Base-by-base conservation (phyloP, 306 rosid genomes). In the Dicorynia guianensis region DNA sequence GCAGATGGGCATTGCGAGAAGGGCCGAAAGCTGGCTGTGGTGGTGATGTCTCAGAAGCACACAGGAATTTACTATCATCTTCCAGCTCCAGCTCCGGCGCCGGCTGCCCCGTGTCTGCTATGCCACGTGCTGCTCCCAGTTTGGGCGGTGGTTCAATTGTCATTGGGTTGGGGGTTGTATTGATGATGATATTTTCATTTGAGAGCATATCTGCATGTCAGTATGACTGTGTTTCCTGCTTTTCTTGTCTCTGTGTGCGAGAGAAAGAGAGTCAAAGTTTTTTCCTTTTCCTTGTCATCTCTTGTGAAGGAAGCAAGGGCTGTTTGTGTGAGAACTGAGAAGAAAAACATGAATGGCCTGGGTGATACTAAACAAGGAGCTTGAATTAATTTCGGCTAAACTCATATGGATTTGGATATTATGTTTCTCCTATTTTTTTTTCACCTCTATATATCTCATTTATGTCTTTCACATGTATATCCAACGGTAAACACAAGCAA, bases 11-110 rank as follows among this genome's bases (percentile, higher is more conserved):
- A 60, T 33, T 86, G 90, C 65, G 49, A 25, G 4, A 20, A 47
- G 64, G 85, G 84, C 0, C 60, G 77, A 17, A 86, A 72, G 85
- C 34, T 86, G 1, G 25, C n/a, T 3, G 72, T 75, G 36, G 40
- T 48, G 56, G 77, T 77, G 2, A 5, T 72, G 46, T 20, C 78
- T 13, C 0, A 18, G 4, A 36, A 4, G 11, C 74, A 17, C 43
- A 36, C 8, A 8, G 42, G 40, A 0, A 13, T 6, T 4, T 5
- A 0, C 0, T 5, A 15, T 33, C 5, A 5, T 34, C 17, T 59
- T 0, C 54, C 64, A 0, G 17, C 30, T 0, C 60, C 25, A 5
- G 30, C 57, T 1, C 38, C 72, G 1, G 12, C 61, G n/a, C 83
- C 76, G 0, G 3, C 33, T 34, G 0, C n/a, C 52, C 34, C 64